phyloP scores from a whole-genome alignment of 306 rosid genomes.

The Hylodesmum podocarpum region DNA sequence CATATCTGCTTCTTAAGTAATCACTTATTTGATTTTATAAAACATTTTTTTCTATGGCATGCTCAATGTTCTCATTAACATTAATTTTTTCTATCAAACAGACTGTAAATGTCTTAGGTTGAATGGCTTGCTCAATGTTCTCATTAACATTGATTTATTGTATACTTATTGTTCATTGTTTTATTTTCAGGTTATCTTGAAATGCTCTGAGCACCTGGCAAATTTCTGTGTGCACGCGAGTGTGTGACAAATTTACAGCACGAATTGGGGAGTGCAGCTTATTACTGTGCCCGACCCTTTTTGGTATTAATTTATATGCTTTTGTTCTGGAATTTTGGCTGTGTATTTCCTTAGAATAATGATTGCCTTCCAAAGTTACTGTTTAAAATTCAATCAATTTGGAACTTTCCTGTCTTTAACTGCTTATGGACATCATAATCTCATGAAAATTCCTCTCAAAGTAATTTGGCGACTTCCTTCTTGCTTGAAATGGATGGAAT shows the following conservation, averaged over 20 bases:
- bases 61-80: too few species aligned
- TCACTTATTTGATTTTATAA: too few species aligned
- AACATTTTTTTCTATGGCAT: too few species aligned
- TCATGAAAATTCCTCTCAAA: not conserved
- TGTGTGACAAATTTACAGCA: not conserved
- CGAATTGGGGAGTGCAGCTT: not conserved
- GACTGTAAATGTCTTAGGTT: not conserved
- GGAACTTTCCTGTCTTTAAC: not conserved
- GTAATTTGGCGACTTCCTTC: too few species aligned
- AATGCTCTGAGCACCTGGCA: not conserved
- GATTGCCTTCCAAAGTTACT: not conserved
- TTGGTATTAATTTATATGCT: constrained; percentile 18
- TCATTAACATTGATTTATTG: not conserved
- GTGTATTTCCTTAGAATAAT: not conserved
- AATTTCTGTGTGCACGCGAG: not conserved
- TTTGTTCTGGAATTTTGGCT: not conserved
- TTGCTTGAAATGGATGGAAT: too few species aligned
- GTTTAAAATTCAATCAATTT: not conserved
- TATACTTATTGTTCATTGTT: not conserved
- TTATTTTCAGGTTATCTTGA: not conserved
- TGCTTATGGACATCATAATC: not conserved
- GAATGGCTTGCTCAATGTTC: constrained; percentile 14
- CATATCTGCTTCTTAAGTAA: too few species aligned
- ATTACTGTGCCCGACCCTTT: not conserved
- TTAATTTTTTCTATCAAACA: too few species aligned